Percentiles rank a stretch among this genome's conserved stretches.
These are phyloP conservation scores for Leccinum fallax DNA, from an alignment of 1,284 basidiomycete genomes.

Conservation along the genomic window DNA sequence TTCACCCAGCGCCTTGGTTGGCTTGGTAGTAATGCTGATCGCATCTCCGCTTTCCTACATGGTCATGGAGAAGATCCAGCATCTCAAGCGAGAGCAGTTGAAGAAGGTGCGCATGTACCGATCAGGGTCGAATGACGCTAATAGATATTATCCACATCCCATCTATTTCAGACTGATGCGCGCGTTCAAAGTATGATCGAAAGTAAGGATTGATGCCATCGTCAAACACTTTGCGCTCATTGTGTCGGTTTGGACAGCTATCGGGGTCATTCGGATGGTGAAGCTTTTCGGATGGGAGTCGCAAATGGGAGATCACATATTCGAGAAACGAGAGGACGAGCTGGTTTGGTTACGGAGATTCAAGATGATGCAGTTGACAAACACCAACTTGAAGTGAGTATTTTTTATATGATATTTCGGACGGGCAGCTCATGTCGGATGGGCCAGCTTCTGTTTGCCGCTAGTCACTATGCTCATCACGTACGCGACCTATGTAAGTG, in stretches of 20 bases:
- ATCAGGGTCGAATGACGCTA: not conserved
- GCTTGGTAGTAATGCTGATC: not conserved
- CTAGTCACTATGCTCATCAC: not conserved
- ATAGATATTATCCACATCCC: not conserved
- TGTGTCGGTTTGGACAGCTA: not conserved
- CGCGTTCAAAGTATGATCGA: not conserved
- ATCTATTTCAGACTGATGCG: not conserved
- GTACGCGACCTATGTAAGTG: slow-evolving; percentile 1
- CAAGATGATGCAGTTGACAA: slow-evolving; percentile 1
- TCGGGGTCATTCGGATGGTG: slow-evolving; percentile 1
- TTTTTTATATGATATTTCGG: not conserved
- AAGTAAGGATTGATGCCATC: not conserved
- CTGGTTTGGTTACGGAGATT: not conserved
- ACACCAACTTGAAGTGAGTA: not conserved
- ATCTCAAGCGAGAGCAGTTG: not conserved
- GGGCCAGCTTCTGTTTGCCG: not conserved
- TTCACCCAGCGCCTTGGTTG: not conserved
- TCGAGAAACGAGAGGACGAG: slow-evolving; percentile 1
- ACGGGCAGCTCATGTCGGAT: not conserved
- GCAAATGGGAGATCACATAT: not conserved
- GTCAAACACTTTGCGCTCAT: not conserved
- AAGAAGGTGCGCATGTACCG: not conserved
- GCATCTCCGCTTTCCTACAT: not conserved
- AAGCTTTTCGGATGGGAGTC: slow-evolving; percentile 5
- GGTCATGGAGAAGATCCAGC: not conserved